Percentiles rank a stretch among this genome's conserved stretches.
These are phyloP conservation scores for Davidsoniella neocaledoniae DNA, from an alignment of 2,329 filamentous ascomycete genomes.

Conservation along the genomic window DNA sequence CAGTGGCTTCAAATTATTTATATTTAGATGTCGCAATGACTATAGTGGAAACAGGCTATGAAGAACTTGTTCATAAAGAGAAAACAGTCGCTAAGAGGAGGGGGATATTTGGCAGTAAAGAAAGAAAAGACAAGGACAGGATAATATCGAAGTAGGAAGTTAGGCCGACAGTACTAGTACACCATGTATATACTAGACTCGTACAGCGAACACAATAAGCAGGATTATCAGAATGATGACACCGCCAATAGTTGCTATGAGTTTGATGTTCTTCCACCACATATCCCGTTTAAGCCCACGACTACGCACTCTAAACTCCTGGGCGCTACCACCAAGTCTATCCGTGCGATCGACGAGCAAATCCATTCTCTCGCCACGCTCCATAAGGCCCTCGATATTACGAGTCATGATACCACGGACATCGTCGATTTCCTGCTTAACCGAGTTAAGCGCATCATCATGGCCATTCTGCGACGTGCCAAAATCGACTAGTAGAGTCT, in stretches of 20 bases:
- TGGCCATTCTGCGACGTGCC: slow-evolving; percentile 60
- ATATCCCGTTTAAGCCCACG: slow-evolving; percentile 76
- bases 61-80: not conserved
- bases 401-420: slow-evolving; percentile 87
- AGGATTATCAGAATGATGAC: slow-evolving; percentile 53
- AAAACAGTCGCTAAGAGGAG: too few relatives aligned
- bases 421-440: slow-evolving; percentile 79
- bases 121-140: not conserved
- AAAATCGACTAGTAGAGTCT: slow-evolving; percentile 64
- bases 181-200: not conserved
- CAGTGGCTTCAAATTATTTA: not conserved
- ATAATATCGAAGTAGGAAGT: not conserved
- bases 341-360: slow-evolving; percentile 94
- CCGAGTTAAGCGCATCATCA: slow-evolving; percentile 68
- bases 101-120: not conserved
- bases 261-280: slow-evolving; percentile 99
- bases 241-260: slow-evolving; percentile 45
- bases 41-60: not conserved
- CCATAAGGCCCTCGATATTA: slow-evolving; percentile 79
- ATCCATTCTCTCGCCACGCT: slow-evolving; percentile 85
- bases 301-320: slow-evolving; percentile 79
- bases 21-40: not conserved
- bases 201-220: slow-evolving; percentile 33
- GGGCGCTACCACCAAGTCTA: slow-evolving; percentile 67
- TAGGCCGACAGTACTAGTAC: not conserved